Conservation (phyloP, 2,329 filamentous ascomycete genomes). For the Talaromyces albobiverticillius region DNA sequence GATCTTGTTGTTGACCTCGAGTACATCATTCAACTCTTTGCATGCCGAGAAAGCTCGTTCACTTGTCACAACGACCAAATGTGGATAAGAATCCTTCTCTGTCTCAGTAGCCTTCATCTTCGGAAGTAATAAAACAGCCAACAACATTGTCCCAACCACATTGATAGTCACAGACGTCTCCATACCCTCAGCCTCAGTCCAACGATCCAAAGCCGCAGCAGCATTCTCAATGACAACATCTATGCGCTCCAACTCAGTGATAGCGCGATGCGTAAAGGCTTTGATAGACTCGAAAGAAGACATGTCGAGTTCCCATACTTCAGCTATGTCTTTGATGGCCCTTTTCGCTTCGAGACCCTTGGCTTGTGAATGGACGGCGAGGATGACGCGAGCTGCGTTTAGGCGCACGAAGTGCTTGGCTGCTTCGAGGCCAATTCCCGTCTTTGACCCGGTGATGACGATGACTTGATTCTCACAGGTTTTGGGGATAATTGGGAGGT, state of each 20-base stretch:
- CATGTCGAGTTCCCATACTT: slow-evolving; percentile 6
- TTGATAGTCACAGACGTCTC: slow-evolving; percentile 54
- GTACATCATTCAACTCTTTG: slow-evolving; percentile 39
- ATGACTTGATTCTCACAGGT: slow-evolving; percentile 38
- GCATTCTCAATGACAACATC: slow-evolving; percentile 4
- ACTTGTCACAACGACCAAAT: slow-evolving; percentile 33
- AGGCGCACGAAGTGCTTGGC: slow-evolving; percentile 39
- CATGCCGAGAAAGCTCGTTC: slow-evolving; percentile 32
- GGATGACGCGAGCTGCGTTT: slow-evolving; percentile 42
- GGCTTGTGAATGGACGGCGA: slow-evolving; percentile 44
- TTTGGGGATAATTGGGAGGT: no score
- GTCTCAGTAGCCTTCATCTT: slow-evolving; percentile 46
- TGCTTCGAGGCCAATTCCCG: slow-evolving; percentile 48
- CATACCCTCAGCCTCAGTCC: slow-evolving; percentile 37
- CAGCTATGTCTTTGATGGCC: not conserved
- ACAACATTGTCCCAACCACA: slow-evolving; percentile 52
- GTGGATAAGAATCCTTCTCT: slow-evolving; percentile 30
- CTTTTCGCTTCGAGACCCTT: slow-evolving; percentile 43
- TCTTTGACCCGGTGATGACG: slow-evolving; percentile 51
- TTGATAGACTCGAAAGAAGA: not conserved
- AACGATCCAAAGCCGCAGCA: not conserved
- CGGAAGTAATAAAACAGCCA: slow-evolving; percentile 51
- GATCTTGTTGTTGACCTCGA: no score
- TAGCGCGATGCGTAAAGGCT: not conserved
- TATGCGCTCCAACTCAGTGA: not conserved